Percentiles rank a stretch among this genome's conserved stretches.
Conservation (phyloP, 2,329 filamentous ascomycete genomes). For the Seiridium cupressi region DNA sequence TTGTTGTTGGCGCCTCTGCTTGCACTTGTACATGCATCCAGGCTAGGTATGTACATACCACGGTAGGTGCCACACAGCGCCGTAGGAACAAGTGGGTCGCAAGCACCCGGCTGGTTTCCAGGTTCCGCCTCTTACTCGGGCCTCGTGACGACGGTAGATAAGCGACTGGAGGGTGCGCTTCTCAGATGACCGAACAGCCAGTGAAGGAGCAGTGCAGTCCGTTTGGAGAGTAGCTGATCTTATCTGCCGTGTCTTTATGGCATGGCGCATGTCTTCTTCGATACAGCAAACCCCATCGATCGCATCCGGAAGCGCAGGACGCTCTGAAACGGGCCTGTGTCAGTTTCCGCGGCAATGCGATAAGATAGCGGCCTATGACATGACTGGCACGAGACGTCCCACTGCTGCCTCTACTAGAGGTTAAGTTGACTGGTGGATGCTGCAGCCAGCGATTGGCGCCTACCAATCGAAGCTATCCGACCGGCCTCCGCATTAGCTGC, state of each 20-base stretch:
- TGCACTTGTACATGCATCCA: neutral
- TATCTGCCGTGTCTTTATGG: no score
- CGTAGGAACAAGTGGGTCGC: neutral
- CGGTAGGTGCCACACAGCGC: no score
- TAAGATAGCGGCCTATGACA: constrained; percentile 3
- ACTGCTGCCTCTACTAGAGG: neutral
- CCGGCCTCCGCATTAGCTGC: neutral
- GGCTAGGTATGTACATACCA: no score
- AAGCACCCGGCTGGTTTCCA: constrained; percentile 1
- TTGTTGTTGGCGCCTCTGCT: neutral
- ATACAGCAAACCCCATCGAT: no score
- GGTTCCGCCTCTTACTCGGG: neutral
- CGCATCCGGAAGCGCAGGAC: neutral
- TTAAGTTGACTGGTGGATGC: neutral
- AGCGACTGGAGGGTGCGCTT: neutral
- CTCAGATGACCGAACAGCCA: neutral
- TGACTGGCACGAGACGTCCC: constrained; percentile 2
- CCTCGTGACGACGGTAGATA: constrained; percentile 4
- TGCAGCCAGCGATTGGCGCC: neutral
- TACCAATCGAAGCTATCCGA: neutral
- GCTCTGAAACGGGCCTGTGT: neutral
- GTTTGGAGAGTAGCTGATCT: neutral
- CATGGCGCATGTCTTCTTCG: no score
- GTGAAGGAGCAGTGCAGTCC: neutral
- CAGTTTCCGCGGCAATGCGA: constrained; percentile 1